phyloP scores from a whole-genome alignment of 2,329 filamentous ascomycete species.

The Cordyceps cateniannulata region DNA sequence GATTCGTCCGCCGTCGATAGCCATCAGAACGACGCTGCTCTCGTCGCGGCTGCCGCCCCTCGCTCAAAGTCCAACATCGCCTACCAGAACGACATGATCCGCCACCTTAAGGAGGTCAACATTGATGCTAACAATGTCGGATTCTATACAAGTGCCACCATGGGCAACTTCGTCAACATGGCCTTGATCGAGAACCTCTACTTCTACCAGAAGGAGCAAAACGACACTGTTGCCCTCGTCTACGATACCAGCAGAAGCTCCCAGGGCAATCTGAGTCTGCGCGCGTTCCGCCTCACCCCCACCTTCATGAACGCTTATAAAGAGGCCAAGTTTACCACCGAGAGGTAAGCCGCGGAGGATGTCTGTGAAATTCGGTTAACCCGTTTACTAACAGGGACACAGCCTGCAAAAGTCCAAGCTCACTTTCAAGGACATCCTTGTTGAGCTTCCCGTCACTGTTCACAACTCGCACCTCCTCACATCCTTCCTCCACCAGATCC shows the following conservation, averaged over 20 bases:
- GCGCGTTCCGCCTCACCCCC: constrained; percentile 84
- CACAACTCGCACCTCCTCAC: constrained; percentile 98
- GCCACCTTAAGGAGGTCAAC: constrained; percentile 93
- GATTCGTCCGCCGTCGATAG: constrained; percentile 63
- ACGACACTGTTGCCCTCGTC: constrained; percentile 79
- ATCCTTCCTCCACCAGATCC: constrained; percentile 88
- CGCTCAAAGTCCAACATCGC: constrained; percentile 81
- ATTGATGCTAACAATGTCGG: constrained; percentile 96
- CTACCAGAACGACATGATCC: constrained; percentile 97
- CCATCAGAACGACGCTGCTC: constrained; percentile 70
- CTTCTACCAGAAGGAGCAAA: constrained; percentile 95
- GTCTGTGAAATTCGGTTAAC: neutral
- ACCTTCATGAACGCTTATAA: constrained; percentile 88
- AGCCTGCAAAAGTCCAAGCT: constrained; percentile 94
- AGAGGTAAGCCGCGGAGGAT: constrained; percentile 57
- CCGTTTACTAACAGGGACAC: constrained; percentile 14
- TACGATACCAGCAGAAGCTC: constrained; percentile 95
- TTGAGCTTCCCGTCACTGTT: constrained; percentile 81
- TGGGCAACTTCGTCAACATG: constrained; percentile 96
- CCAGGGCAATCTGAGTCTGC: constrained; percentile 81
- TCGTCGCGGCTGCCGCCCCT: constrained; percentile 78
- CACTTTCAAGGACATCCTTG: constrained; percentile 86
- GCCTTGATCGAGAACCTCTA: constrained; percentile 97
- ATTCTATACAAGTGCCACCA: constrained; percentile 97
- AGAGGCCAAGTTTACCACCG: constrained; percentile 95